Evolutionary conservation across 106 monocot species (phyloP), one percentile per base, ranked within the genome.

Genomic region (Apostasia ramifera): DNA sequence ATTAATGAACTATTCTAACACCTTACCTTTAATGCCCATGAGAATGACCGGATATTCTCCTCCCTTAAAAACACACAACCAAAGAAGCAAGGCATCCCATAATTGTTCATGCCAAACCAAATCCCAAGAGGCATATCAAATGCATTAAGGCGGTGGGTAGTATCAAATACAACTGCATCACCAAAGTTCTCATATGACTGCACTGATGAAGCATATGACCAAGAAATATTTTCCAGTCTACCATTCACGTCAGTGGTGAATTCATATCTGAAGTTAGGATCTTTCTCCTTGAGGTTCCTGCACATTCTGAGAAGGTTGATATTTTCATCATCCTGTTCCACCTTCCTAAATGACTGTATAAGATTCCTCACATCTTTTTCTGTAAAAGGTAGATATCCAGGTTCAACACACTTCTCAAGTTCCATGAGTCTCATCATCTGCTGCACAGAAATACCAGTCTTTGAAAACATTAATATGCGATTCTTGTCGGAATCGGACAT

Each of bases 281-380:
- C 86, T 63, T 76, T 81, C 40, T 90, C 93, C 70, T 87, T 82
- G 5, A 84, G 80, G 26, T 73, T 82, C 70, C 69, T 90, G 75
- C 93, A 94, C 89, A 90, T 86, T 52, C 59, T 84, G 12, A 89
- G 81, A 37, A 94, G 79, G 52, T 90, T 86, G 50, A 84, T 73
- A 11, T 46, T 81, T 61, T 88, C 85, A 47, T 84, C 86, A 60
- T 78, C 82, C 57, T 84, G 81, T 4, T 94, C 89, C 46, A 78
- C 67, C 67, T 80, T 94, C 71, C 73, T 94, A 53, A 78, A 90
- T 39, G 82, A 74, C 26, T 89, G 89, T 38, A 89, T 72, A n/a
- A 93, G 80, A 59, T 93, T 93, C 65, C 93, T 86, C 57, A 93
- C 93, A 81, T 93, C 93, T 67, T 89, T 93, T 55, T 93, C 93